These are phyloP conservation scores for Comarum palustre DNA, from an alignment of 306 rosid species.

Conservation along the genomic window DNA sequence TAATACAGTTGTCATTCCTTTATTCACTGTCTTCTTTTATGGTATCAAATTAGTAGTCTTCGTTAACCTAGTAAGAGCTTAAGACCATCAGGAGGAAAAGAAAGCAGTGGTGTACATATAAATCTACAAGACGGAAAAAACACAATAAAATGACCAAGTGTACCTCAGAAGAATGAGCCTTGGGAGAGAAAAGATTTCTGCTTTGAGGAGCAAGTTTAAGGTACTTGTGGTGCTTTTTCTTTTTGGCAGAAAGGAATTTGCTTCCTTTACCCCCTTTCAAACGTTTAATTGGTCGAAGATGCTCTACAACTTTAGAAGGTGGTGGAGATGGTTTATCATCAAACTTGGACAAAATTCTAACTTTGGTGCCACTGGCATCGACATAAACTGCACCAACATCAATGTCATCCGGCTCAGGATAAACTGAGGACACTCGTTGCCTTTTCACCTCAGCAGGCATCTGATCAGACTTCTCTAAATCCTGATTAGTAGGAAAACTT, in stretches of 20 bases:
- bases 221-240: slow-evolving; percentile 40
- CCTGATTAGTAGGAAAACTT: slow-evolving; percentile 27
- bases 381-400: slow-evolving; percentile 51
- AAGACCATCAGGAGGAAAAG: slow-evolving; percentile 1
- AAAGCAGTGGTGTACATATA: slow-evolving; percentile 1
- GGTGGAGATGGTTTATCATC: slow-evolving; percentile 33
- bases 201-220: slow-evolving; percentile 38
- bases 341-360: slow-evolving; percentile 51
- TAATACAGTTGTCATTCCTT: slow-evolving; percentile 9
- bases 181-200: slow-evolving; percentile 28
- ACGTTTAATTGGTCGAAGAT: slow-evolving; percentile 39
- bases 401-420: slow-evolving; percentile 33
- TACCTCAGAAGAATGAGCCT: slow-evolving; percentile 46
- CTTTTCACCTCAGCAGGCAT: slow-evolving; percentile 33
- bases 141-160: slow-evolving; percentile 12
- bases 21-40: neutral
- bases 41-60: slow-evolving; percentile 1
- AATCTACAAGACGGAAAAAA: slow-evolving; percentile 7
- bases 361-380: slow-evolving; percentile 51
- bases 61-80: neutral
- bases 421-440: slow-evolving; percentile 24
- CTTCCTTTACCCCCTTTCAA: slow-evolving; percentile 34
- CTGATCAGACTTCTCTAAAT: slow-evolving; percentile 33
- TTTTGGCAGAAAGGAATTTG: slow-evolving; percentile 38
- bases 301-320: slow-evolving; percentile 28